Percentiles rank a stretch among this genome's conserved stretches.
Evolutionary conservation across 768 basidiomycete species (phyloP).

Genomic region (Rhizopogon roseolus): DNA sequence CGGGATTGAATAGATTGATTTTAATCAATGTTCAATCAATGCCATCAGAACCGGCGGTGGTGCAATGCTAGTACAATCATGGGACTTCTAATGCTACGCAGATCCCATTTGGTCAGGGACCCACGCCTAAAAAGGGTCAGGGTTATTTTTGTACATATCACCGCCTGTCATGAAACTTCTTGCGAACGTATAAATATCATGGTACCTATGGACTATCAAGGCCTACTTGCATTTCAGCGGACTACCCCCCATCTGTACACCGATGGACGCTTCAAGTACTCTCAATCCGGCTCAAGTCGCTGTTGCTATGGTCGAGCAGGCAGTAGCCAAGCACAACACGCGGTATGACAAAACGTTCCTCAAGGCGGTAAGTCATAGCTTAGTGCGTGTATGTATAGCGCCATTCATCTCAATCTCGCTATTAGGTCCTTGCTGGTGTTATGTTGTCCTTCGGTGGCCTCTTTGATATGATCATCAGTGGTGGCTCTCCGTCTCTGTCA

Average conservation of each 20-base stretch:
- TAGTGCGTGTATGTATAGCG: neutral
- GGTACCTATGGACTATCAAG: neutral
- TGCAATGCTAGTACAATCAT: neutral
- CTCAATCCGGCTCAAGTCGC: constrained; percentile 59
- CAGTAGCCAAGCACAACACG: constrained; percentile 59
- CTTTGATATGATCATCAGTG: constrained; percentile 53
- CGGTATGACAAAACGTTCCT: constrained; percentile 57
- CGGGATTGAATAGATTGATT: too few species aligned
- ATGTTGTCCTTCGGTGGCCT: constrained; percentile 77
- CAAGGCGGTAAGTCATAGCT: constrained; percentile 53
- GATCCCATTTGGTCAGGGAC: constrained; percentile 5
- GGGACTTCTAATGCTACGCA: neutral
- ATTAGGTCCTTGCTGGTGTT: constrained; percentile 61
- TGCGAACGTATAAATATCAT: constrained; percentile 15
- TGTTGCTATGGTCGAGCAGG: constrained; percentile 48
- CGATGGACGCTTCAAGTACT: constrained; percentile 35
- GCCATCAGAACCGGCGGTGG: neutral
- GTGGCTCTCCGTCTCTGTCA: constrained; percentile 50
- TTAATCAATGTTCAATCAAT: neutral
- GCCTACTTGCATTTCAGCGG: constrained; percentile 3
- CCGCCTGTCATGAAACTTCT: constrained; percentile 1
- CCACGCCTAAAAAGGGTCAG: neutral
- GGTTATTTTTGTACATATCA: constrained; percentile 5
- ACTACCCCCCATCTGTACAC: constrained; percentile 2
- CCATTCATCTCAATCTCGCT: neutral